These are phyloP conservation scores for Dichotomopilus funicola DNA, from an alignment of 2,329 filamentous ascomycete genomes.

Conservation along the genomic window DNA sequence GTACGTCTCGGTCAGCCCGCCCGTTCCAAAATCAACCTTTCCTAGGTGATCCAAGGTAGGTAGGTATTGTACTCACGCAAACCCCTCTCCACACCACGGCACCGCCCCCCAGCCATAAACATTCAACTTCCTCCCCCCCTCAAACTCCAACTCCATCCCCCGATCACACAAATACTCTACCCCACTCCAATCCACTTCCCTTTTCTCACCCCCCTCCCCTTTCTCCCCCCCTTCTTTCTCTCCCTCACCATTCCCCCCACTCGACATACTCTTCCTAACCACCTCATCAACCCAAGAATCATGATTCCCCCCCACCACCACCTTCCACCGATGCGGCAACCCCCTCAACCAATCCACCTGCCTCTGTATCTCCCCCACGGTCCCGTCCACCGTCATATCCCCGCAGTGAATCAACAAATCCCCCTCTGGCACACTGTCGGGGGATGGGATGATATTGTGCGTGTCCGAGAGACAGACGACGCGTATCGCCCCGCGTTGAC, in stretches of 20 bases:
- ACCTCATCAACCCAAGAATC: slow-evolving; percentile 79
- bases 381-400: slow-evolving; percentile 72
- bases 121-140: slow-evolving; percentile 52
- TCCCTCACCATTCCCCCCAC: slow-evolving; percentile 44
- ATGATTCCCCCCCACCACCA: slow-evolving; percentile 83
- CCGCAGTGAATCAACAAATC: slow-evolving; percentile 88
- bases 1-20: neutral
- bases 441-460: slow-evolving; percentile 53
- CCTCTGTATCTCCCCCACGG: slow-evolving; percentile 65
- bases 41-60: neutral
- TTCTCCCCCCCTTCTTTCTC: slow-evolving; percentile 44
- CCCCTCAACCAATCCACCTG: slow-evolving; percentile 75
- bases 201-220: slow-evolving; percentile 38
- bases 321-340: slow-evolving; percentile 57
- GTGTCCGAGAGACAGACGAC: slow-evolving; percentile 90
- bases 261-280: slow-evolving; percentile 44
- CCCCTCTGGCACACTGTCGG: slow-evolving; percentile 58
- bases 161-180: slow-evolving; percentile 72
- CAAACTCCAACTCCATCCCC: slow-evolving; percentile 56
- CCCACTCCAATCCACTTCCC: slow-evolving; percentile 56
- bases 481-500: slow-evolving; percentile 50
- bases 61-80: slow-evolving; percentile 41
- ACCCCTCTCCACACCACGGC: slow-evolving; percentile 63
- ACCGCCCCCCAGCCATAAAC: slow-evolving; percentile 80
- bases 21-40: neutral